Percentiles rank a stretch among this genome's conserved stretches.
Evolutionary conservation across 495 filamentous ascomycete genomes (phyloP).

Genomic region (Tuber magnatum): DNA sequence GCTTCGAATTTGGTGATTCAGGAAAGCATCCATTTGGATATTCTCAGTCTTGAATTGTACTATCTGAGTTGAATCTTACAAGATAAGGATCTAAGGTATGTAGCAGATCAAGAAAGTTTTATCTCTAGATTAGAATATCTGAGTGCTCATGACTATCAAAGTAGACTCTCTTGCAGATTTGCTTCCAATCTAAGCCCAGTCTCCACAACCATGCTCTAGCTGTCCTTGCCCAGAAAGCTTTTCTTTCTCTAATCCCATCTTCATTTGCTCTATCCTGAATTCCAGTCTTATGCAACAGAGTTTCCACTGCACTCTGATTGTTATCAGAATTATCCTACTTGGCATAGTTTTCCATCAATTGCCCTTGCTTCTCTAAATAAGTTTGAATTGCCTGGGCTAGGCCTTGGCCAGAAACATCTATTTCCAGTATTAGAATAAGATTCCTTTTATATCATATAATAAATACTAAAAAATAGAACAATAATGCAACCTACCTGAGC

Average conservation of each 20-base stretch:
- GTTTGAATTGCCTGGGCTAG: no score
- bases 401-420: no score
- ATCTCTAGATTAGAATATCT: slow-evolving; percentile 6
- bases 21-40: neutral
- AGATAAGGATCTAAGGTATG: neutral
- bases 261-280: no score
- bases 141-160: slow-evolving; percentile 11
- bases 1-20: neutral
- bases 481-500: neutral
- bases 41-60: neutral
- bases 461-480: neutral
- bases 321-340: no score
- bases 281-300: no score
- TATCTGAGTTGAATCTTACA: neutral
- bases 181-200: slow-evolving; percentile 9
- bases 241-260: neutral
- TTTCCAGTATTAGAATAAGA: neutral
- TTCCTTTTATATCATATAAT: neutral
- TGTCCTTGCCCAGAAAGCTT: neutral
- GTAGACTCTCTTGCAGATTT: slow-evolving; percentile 11
- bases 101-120: neutral
- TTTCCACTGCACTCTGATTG: no score
- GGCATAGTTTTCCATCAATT: no score
- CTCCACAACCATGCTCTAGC: neutral
- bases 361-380: no score